Conservation (phyloP, 768 basidiomycete genomes). For the Termitomyces eurrhizus region DNA sequence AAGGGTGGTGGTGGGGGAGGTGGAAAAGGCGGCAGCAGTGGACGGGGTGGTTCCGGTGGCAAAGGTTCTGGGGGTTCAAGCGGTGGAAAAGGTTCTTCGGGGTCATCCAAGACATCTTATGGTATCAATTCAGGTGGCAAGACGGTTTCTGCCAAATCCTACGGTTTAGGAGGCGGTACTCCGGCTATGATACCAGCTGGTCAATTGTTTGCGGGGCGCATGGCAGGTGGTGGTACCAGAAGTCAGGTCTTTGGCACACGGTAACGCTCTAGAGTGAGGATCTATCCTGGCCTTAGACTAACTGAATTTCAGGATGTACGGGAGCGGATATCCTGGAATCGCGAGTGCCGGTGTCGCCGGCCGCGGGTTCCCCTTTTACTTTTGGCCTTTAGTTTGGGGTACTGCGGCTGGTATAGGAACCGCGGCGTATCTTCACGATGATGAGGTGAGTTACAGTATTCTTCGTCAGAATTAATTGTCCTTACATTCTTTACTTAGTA, state of each 20-base stretch:
- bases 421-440: constrained; percentile 21
- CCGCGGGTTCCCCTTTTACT: constrained; percentile 58
- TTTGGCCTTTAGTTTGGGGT: constrained; percentile 61
- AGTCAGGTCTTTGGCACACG: constrained; percentile 32
- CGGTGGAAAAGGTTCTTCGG: constrained; percentile 10
- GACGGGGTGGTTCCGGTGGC: constrained; percentile 9
- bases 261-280: constrained; percentile 19
- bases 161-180: constrained; percentile 27
- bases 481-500: constrained; percentile 28
- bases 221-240: constrained; percentile 39
- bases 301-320: constrained; percentile 39
- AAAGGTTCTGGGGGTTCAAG: constrained; percentile 24
- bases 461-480: neutral
- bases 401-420: constrained; percentile 19
- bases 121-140: constrained; percentile 13
- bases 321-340: constrained; percentile 60
- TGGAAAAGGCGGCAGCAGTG: constrained; percentile 6
- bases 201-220: constrained; percentile 42
- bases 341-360: constrained; percentile 40
- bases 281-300: neutral
- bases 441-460: constrained; percentile 1
- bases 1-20: constrained; percentile 2
- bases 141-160: constrained; percentile 19
- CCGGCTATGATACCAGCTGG: constrained; percentile 37
- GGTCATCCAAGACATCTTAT: constrained; percentile 6